phyloP scores from a whole-genome alignment of 2,329 filamentous ascomycete species.

The Pseudocercospora cruenta region DNA sequence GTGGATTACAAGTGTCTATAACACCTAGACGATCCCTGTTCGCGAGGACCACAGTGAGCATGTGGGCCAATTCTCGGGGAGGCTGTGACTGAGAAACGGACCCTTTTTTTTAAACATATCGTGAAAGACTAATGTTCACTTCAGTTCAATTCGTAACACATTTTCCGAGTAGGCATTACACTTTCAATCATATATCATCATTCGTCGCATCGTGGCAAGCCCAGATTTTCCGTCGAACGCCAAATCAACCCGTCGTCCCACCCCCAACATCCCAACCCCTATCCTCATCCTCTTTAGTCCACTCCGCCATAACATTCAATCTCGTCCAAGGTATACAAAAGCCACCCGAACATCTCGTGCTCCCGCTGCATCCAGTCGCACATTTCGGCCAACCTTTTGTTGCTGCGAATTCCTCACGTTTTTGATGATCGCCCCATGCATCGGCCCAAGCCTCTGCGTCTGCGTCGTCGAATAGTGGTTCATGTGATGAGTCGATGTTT shows the following conservation, averaged over 20 bases:
- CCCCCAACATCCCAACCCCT: not conserved
- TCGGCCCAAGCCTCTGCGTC: not conserved
- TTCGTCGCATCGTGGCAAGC: too few relatives aligned
- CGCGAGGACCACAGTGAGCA: too few relatives aligned
- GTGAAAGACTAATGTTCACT: too few relatives aligned
- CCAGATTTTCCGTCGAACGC: too few relatives aligned
- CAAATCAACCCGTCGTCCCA: not conserved
- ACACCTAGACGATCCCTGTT: too few relatives aligned
- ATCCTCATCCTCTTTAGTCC: not conserved
- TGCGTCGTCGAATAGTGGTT: not conserved
- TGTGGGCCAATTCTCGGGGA: too few relatives aligned
- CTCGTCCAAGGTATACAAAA: not conserved
- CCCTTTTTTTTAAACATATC: too few relatives aligned
- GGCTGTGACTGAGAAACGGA: too few relatives aligned
- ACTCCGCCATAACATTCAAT: not conserved
- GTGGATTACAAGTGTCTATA: too few relatives aligned
- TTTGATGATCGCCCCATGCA: not conserved
- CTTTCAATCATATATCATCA: too few relatives aligned
- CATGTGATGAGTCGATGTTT: not conserved
- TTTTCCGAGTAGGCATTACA: too few relatives aligned
- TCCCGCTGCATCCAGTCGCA: not conserved
- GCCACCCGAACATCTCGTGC: not conserved
- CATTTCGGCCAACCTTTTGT: not conserved
- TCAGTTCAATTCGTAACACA: too few relatives aligned
- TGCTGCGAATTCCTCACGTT: not conserved